Conservation (phyloP, 768 basidiomycete genomes). For the Antrodiella citrinella region DNA sequence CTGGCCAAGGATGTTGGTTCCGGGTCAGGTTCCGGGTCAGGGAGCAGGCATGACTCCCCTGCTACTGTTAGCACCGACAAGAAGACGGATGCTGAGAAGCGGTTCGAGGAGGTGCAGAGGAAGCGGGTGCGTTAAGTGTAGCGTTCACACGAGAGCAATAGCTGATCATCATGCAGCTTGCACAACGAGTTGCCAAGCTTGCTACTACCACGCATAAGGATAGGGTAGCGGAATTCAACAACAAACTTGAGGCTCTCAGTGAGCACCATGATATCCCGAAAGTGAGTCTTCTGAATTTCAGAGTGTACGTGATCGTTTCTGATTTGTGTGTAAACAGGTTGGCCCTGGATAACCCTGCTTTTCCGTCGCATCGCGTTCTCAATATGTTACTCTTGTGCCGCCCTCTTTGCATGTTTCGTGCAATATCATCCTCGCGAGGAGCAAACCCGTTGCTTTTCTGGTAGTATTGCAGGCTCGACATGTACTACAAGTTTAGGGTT, state of each 20-base stretch:
- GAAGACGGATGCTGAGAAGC: slow-evolving; percentile 82
- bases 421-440: too few relatives aligned
- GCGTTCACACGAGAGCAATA: too few relatives aligned
- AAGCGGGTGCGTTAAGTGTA: slow-evolving; percentile 43
- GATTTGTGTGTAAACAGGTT: slow-evolving; percentile 40
- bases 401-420: too few relatives aligned
- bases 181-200: slow-evolving; percentile 63
- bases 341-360: slow-evolving; percentile 66
- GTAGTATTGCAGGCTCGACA: neutral
- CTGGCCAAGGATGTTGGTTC: slow-evolving; percentile 27
- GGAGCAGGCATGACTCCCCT: slow-evolving; percentile 56
- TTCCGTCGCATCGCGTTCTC: neutral
- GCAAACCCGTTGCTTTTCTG: too few relatives aligned
- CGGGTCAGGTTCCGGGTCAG: slow-evolving; percentile 37
- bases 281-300: too few relatives aligned
- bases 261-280: slow-evolving; percentile 96
- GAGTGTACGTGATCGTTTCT: too few relatives aligned
- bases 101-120: slow-evolving; percentile 84
- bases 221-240: slow-evolving; percentile 84
- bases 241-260: slow-evolving; percentile 76
- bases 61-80: slow-evolving; percentile 41
- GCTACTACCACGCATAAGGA: slow-evolving; percentile 90
- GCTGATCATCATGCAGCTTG: slow-evolving; percentile 43
- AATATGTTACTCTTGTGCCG: neutral
- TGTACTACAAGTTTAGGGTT: neutral